Evolutionary conservation across 2,329 filamentous ascomycete species (phyloP).

Genomic region (Pyrenophora teres): DNA sequence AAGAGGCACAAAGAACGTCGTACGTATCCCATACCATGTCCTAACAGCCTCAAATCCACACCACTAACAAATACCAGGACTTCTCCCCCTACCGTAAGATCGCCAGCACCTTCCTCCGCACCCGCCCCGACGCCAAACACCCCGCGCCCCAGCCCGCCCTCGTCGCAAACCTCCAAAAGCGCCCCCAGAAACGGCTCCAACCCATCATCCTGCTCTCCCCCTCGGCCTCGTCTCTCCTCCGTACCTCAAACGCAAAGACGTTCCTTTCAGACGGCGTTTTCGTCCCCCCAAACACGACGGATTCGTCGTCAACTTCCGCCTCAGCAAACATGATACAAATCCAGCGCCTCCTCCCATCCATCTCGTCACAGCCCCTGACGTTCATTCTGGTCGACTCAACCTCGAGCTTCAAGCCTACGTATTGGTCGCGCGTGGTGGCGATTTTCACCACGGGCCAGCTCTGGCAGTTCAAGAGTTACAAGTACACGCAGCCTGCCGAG

Average conservation of each 20-base stretch:
- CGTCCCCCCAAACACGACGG: constrained; percentile 70
- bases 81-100: constrained; percentile 92
- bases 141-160: constrained; percentile 43
- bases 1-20: constrained; percentile 84
- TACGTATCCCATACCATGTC: constrained; percentile 52
- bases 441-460: constrained; percentile 97
- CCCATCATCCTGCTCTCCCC: constrained; percentile 97
- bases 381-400: constrained; percentile 96
- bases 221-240: constrained; percentile 89
- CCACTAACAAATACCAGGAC: constrained; percentile 63
- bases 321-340: constrained; percentile 78
- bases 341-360: constrained; percentile 71
- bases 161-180: constrained; percentile 48
- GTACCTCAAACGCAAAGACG: constrained; percentile 92
- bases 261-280: constrained; percentile 89
- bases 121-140: constrained; percentile 47
- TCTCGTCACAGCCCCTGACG: constrained; percentile 74
- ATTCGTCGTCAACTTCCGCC: constrained; percentile 62
- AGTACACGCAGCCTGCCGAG: constrained; percentile 87
- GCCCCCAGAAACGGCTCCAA: constrained; percentile 55
- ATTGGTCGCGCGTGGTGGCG: constrained; percentile 93
- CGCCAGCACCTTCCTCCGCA: constrained; percentile 74
- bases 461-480: constrained; percentile 99
- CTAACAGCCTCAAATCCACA: background rate
- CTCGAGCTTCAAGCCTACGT: constrained; percentile 95